Conservation (phyloP, 805 yeast genomes). For the Zygosaccharomyces bailii region DNA sequence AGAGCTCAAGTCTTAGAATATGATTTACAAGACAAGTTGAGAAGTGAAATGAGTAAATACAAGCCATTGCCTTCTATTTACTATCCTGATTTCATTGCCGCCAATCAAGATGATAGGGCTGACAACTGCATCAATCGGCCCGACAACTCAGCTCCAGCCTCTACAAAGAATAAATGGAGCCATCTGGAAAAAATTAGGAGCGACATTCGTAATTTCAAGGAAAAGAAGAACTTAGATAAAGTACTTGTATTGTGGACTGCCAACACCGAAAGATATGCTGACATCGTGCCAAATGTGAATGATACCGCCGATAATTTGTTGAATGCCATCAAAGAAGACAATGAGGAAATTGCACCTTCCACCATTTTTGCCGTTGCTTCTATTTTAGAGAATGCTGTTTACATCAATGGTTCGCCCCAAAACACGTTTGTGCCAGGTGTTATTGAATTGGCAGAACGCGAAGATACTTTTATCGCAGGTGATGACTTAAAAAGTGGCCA, state of each 20-base stretch:
- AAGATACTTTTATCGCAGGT: constrained; percentile 83
- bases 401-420: constrained; percentile 96
- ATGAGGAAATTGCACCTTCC: constrained; percentile 84
- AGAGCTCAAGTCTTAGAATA: constrained; percentile 85
- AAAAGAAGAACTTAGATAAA: constrained; percentile 68
- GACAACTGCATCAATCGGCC: constrained; percentile 65
- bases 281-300: constrained; percentile 71
- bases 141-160: constrained; percentile 44
- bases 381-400: constrained; percentile 82
- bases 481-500: constrained; percentile 97
- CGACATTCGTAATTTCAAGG: constrained; percentile 78
- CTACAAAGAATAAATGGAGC: constrained; percentile 69
- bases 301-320: constrained; percentile 82
- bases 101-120: constrained; percentile 89
- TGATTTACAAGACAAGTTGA: constrained; percentile 74
- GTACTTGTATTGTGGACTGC: constrained; percentile 96
- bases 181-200: constrained; percentile 84
- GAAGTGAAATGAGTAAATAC: constrained; percentile 55
- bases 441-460: constrained; percentile 78
- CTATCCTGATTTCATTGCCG: constrained; percentile 95
- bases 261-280: constrained; percentile 90
- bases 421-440: constrained; percentile 97
- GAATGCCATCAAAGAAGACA: constrained; percentile 69
- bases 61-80: constrained; percentile 81
- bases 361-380: constrained; percentile 93